A percentile compares a stretch with the other conserved stretches of the same genome.
Evolutionary conservation across 208 protist genomes (phyloP).

Genomic region (Acanthamoeba sp.): DNA sequence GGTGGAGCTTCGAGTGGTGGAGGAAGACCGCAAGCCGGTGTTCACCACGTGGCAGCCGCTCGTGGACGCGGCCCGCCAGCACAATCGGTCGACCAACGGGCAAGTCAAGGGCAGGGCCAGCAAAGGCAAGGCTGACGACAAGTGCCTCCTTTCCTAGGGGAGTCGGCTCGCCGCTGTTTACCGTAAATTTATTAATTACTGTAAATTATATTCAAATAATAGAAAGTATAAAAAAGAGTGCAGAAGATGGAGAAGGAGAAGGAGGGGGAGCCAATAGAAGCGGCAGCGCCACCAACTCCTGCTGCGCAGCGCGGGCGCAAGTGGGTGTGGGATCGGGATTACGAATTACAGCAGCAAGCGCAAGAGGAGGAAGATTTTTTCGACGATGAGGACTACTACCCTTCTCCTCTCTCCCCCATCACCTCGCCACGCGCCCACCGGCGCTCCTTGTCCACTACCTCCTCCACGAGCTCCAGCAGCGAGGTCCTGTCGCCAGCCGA

Average conservation of each 20-base stretch:
- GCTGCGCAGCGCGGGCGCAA: background rate
- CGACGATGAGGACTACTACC: background rate
- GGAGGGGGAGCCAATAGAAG: background rate
- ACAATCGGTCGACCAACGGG: background rate
- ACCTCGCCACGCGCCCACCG: background rate
- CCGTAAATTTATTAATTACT: too few relatives aligned
- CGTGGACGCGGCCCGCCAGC: background rate
- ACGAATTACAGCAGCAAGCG: background rate
- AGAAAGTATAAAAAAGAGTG: too few relatives aligned
- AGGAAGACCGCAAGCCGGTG: background rate
- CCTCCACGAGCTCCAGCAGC: background rate
- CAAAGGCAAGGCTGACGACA: too few relatives aligned
- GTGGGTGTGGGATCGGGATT: constrained; percentile 33
- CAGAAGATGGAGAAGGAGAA: background rate
- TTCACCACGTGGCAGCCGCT: constrained; percentile 18
- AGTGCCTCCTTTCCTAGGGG: too few relatives aligned
- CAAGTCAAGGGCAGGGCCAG: too few relatives aligned
- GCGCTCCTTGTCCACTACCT: background rate
- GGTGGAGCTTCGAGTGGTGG: background rate
- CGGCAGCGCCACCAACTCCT: background rate
- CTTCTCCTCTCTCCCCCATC: constrained; percentile 10
- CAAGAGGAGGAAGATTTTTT: background rate
- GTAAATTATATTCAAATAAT: too few relatives aligned
- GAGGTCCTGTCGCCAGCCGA: background rate
- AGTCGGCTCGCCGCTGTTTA: too few relatives aligned